Evolutionary conservation across 441 rosid species (phyloP), one percentile per base, ranked within the genome.

Genomic region (Rhodomyrtus psidioides): DNA sequence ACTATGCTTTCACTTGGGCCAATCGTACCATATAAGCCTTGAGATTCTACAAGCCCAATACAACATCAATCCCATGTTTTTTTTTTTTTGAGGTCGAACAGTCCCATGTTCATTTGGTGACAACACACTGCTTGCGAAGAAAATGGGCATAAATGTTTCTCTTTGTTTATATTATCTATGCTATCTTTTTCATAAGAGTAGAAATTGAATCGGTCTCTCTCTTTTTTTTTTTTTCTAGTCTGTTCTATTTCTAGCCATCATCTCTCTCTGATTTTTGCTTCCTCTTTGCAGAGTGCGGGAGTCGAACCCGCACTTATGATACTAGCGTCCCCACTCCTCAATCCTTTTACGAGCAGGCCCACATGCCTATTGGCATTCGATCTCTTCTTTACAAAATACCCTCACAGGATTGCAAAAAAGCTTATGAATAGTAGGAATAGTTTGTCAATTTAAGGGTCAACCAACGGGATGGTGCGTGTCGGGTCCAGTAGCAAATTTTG

Each of bases 191-290:
- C 30, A 17, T 7, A 70, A 39, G 42, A 39, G 49, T 49, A 70
- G n/a, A 39, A 13, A 21, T 70, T 39, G 79, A 39, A 39, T 70
- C 42, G 14, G 3, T 23, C n/a, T 65, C 76, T 21, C 15, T 12
- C 3, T 51, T 0, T 12, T 12, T 51, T 12, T 12, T 51, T 12
- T 51, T 12, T 51, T 12, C 12, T 3, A 0, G 1, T 51, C 14
- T 51, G 4, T 51, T 1, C 12, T 13, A 51, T 51, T 15, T 12
- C 53, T 51, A 51, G 12, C 1, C 13, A 51, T 12, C 15, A 12
- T 12, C 4, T 51, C 15, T 51, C 53, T 51, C 15, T 12, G 5
- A 51, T 12, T 51, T 12, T 12, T 49, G 13, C 4, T 10, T 4
- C 13, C 53, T 51, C 15, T 51, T 12, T 51, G 5, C 53, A 51